Evolutionary conservation across 495 filamentous ascomycete species (phyloP).

Genomic region (Penicillium verhagenii): DNA sequence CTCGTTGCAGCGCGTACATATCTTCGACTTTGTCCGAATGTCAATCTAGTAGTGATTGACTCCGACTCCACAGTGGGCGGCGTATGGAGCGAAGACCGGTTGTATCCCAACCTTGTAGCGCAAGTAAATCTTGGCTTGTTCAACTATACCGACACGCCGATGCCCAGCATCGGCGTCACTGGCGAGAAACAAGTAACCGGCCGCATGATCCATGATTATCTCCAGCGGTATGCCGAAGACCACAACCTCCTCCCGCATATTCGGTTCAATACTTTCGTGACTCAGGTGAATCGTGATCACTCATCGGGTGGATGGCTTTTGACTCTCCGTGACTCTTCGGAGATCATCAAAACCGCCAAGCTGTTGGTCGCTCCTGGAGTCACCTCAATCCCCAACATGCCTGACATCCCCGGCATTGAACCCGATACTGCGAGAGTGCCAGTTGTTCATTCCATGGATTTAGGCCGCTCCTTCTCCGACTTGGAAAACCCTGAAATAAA

Average conservation of each 20-base stretch:
- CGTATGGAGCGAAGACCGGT: constrained; percentile 52
- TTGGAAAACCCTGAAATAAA: neutral
- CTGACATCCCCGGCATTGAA: neutral
- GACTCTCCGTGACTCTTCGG: neutral
- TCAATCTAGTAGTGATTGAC: constrained; percentile 40
- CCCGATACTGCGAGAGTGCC: neutral
- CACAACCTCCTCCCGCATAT: constrained; percentile 16
- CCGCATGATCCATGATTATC: constrained; percentile 18
- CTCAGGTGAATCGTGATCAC: neutral
- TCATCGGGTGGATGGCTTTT: neutral
- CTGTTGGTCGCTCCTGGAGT: neutral
- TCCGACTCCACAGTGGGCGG: constrained; percentile 50
- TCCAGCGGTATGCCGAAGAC: constrained; percentile 16
- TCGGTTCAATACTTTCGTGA: constrained; percentile 16
- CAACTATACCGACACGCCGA: constrained; percentile 20
- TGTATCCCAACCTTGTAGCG: constrained; percentile 46
- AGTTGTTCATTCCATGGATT: neutral
- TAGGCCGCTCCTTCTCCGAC: neutral
- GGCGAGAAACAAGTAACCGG: constrained; percentile 16
- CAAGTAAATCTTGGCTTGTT: constrained; percentile 18
- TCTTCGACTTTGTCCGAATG: constrained; percentile 42
- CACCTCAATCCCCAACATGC: neutral
- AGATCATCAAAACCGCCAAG: neutral
- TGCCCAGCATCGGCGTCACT: constrained; percentile 11
- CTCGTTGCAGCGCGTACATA: constrained; percentile 56